These are phyloP conservation scores for Cordyceps militaris DNA, from an alignment of 2,329 filamentous ascomycete species.

Conservation along the genomic window DNA sequence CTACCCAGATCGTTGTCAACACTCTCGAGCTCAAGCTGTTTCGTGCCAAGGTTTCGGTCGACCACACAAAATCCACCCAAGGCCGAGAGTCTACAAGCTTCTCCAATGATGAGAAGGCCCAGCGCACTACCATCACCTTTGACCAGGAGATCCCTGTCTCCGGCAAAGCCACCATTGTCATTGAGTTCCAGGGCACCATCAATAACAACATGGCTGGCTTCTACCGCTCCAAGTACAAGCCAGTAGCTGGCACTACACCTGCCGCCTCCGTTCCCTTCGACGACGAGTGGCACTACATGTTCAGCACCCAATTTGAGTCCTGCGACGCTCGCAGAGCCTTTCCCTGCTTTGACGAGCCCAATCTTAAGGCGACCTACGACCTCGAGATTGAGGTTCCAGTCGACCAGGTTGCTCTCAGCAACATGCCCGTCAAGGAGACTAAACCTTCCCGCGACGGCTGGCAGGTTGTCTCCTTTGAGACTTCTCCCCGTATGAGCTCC, in stretches of 20 bases:
- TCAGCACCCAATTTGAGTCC: slow-evolving; percentile 96
- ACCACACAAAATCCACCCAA: slow-evolving; percentile 50
- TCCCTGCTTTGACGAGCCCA: slow-evolving; percentile 97
- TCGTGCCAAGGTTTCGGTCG: slow-evolving; percentile 52
- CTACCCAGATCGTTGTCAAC: slow-evolving; percentile 77
- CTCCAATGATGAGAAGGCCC: slow-evolving; percentile 73
- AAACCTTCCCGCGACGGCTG: slow-evolving; percentile 54
- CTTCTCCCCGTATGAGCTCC: slow-evolving; percentile 84
- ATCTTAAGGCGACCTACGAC: slow-evolving; percentile 93
- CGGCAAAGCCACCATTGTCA: slow-evolving; percentile 57
- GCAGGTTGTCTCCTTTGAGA: slow-evolving; percentile 72
- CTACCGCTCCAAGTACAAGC: slow-evolving; percentile 91
- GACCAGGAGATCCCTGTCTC: slow-evolving; percentile 60
- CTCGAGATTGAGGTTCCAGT: slow-evolving; percentile 86
- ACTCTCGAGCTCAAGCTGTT: slow-evolving; percentile 74
- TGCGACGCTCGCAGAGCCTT: slow-evolving; percentile 93
- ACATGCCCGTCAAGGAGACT: slow-evolving; percentile 82
- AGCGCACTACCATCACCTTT: slow-evolving; percentile 76
- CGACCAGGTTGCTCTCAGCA: slow-evolving; percentile 82
- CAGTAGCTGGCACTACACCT: slow-evolving; percentile 51
- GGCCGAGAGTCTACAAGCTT: slow-evolving; percentile 58
- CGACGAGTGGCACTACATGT: slow-evolving; percentile 62
- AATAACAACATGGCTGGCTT: slow-evolving; percentile 92
- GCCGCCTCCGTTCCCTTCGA: slow-evolving; percentile 72
- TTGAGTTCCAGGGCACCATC: slow-evolving; percentile 73